These are phyloP conservation scores for Herpotrichia juniperi DNA, from an alignment of 2,329 filamentous ascomycete genomes.

Conservation along the genomic window DNA sequence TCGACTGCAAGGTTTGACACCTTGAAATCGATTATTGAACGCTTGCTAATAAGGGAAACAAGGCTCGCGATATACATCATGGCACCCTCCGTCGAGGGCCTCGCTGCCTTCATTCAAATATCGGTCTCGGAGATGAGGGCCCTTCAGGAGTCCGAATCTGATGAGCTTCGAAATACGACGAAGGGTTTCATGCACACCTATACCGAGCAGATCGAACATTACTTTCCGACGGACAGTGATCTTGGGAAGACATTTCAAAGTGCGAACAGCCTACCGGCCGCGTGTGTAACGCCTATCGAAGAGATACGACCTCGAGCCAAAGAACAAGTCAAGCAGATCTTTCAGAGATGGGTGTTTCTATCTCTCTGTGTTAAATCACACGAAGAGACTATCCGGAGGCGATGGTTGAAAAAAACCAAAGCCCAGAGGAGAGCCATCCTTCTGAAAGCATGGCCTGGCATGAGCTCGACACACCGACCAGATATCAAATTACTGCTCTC, in stretches of 20 bases:
- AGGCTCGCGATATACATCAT: too few relatives aligned
- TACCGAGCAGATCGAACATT: background rate
- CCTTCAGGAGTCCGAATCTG: too few relatives aligned
- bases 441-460: conserved; percentile 53
- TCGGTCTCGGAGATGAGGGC: too few relatives aligned
- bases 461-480: conserved; percentile 54
- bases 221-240: background rate
- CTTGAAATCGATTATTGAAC: too few relatives aligned
- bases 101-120: too few relatives aligned
- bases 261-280: background rate
- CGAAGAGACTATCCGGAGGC: conserved; percentile 57
- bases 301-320: background rate
- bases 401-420: conserved; percentile 61
- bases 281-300: background rate
- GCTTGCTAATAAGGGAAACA: too few relatives aligned
- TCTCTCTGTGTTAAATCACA: conserved; percentile 36
- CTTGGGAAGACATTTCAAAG: background rate
- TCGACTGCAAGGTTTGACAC: too few relatives aligned
- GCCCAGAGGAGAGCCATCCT: conserved; percentile 55
- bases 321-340: background rate
- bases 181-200: too few relatives aligned
- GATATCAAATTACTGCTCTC: conserved; percentile 50
- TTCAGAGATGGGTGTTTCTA: background rate
- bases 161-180: too few relatives aligned
- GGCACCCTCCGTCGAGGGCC: too few relatives aligned